A percentile compares a stretch with the other conserved stretches of the same genome.
Conservation (phyloP, 139 green algal genomes). For the Chlorella sp. region DNA sequence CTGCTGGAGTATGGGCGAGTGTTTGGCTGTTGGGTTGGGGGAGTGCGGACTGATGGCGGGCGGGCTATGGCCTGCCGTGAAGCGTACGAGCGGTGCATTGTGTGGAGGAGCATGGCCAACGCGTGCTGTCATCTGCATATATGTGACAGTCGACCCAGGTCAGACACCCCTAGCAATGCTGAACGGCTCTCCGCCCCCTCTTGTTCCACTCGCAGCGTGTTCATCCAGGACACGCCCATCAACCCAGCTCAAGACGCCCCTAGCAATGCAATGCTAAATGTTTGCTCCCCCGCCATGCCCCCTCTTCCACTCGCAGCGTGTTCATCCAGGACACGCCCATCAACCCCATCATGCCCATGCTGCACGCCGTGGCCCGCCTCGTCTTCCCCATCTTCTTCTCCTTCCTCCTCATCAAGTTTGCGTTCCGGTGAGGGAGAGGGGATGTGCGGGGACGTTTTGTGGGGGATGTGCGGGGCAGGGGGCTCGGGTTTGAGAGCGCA, state of each 20-base stretch:
- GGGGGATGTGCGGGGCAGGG: no score
- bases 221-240: background rate
- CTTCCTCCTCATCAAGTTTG: conserved; percentile 56
- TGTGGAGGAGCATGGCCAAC: no score
- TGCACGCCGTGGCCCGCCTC: conserved; percentile 45
- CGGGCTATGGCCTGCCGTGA: no score
- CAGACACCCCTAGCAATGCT: no score
- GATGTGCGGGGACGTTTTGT: no score
- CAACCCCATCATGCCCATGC: conserved; percentile 31
- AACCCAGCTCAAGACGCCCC: background rate
- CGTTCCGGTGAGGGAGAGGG: conserved; percentile 38
- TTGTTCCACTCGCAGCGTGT: background rate
- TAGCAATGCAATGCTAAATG: background rate
- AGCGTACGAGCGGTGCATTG: no score
- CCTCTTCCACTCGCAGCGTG: conserved; percentile 4
- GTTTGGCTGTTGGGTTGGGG: no score
- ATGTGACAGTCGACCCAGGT: no score
- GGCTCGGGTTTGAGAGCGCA: no score
- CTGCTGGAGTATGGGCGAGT: no score
- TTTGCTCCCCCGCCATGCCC: background rate
- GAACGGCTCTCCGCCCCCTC: background rate
- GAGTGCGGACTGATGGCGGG: no score
- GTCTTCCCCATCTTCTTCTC: conserved; percentile 58
- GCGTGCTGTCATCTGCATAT: no score
- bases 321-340: conserved; percentile 37